Conservation (phyloP, 257 asterid genomes). For the Solanum sparsipilum region DNA sequence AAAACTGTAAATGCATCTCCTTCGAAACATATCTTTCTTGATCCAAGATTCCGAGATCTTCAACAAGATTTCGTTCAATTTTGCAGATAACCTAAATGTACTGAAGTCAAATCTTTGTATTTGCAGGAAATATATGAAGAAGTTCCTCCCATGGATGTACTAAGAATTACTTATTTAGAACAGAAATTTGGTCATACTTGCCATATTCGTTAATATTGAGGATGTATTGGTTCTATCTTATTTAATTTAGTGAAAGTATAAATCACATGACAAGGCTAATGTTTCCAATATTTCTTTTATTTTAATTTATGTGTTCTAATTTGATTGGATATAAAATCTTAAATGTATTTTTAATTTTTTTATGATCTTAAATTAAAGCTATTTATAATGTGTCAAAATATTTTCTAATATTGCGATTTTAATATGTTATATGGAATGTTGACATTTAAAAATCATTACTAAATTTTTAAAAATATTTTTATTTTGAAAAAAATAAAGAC, state of each 20-base stretch:
- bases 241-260: background rate
- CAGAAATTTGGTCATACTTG: background rate
- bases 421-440: too few relatives aligned
- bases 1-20: background rate
- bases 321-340: background rate
- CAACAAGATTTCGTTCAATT: background rate
- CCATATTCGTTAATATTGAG: too few relatives aligned
- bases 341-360: background rate
- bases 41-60: background rate
- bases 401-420: too few relatives aligned
- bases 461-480: too few relatives aligned
- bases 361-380: background rate
- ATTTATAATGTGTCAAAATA: background rate
- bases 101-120: too few relatives aligned
- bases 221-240: background rate
- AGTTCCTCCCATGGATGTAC: background rate
- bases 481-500: too few relatives aligned
- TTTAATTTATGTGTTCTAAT: background rate
- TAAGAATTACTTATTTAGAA: background rate
- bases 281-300: background rate
- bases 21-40: background rate
- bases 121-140: background rate
- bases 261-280: background rate
- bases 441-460: too few relatives aligned
- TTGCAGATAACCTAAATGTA: background rate